Conservation (phyloP, 192 early-diverging fungal species). For the Entophlyctis luteolus region DNA sequence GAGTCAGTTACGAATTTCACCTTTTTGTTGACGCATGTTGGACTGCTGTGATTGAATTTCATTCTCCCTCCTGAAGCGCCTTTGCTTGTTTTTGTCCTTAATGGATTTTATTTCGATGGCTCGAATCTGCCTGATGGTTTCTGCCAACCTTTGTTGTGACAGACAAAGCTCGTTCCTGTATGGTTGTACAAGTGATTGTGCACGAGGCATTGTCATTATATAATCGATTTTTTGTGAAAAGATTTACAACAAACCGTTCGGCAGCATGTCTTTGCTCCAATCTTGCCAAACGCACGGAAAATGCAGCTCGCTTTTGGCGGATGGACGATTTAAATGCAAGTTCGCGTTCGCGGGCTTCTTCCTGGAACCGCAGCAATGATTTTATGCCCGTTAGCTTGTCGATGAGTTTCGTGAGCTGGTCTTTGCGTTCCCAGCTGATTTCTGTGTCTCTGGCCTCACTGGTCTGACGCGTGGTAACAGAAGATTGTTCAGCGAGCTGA, state of each 20-base stretch:
- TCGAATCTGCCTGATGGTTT: conserved; percentile 25
- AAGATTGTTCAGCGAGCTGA: conserved; percentile 7
- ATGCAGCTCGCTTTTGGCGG: conserved; percentile 26
- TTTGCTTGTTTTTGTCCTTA: conserved; percentile 26
- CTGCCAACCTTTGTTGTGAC: conserved; percentile 18
- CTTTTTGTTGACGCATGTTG: conserved; percentile 29
- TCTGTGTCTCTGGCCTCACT: conserved; percentile 19
- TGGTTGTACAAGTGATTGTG: no score
- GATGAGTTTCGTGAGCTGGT: conserved; percentile 21
- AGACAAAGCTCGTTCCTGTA: conserved; percentile 20
- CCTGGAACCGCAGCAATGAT: conserved; percentile 21
- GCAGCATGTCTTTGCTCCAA: conserved; percentile 20
- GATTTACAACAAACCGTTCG: conserved; percentile 23
- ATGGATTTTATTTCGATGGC: conserved; percentile 24
- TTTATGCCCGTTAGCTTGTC: conserved; percentile 25
- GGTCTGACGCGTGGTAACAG: conserved; percentile 11
- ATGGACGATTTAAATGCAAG: conserved; percentile 14
- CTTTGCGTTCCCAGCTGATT: conserved; percentile 11
- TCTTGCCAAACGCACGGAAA: conserved; percentile 13
- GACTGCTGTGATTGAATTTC: conserved; percentile 23
- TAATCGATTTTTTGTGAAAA: no score
- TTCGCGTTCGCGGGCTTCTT: conserved; percentile 25
- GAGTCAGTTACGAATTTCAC: no score
- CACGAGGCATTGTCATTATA: no score
- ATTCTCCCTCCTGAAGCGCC: conserved; percentile 26